Percentiles rank a stretch among this genome's conserved stretches.
These are phyloP conservation scores for Starmerella riodocensis DNA, from an alignment of 805 yeast genomes.

Conservation along the genomic window DNA sequence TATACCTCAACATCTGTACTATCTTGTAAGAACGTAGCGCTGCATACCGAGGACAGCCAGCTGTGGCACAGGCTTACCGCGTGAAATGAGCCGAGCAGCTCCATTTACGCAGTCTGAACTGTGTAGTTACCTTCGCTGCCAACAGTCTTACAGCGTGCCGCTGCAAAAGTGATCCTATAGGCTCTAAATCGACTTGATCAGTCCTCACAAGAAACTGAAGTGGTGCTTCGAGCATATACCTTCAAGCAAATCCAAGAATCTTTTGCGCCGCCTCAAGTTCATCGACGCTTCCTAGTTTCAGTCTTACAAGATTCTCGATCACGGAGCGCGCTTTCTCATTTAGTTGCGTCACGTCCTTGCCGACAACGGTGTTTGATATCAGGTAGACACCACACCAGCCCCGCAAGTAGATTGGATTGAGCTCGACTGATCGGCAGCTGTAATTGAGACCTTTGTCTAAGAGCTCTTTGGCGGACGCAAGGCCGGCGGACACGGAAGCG, in stretches of 20 bases:
- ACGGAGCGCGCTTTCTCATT: conserved; percentile 29
- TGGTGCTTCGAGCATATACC: too few relatives aligned
- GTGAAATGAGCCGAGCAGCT: too few relatives aligned
- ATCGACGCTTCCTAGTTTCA: conserved; percentile 24
- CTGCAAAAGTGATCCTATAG: too few relatives aligned
- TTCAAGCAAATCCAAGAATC: conserved; percentile 1
- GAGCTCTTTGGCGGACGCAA: conserved; percentile 16
- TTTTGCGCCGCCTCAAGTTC: conserved; percentile 32
- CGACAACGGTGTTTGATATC: conserved; percentile 5
- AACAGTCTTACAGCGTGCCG: too few relatives aligned
- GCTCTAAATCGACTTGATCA: too few relatives aligned
- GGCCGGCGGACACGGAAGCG: conserved; percentile 11
- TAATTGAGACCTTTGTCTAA: conserved; percentile 29
- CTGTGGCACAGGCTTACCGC: too few relatives aligned
- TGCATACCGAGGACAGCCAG: too few relatives aligned
- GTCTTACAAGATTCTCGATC: conserved; percentile 29
- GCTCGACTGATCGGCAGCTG: conserved; percentile 60
- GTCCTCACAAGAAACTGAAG: too few relatives aligned
- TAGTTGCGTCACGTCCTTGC: conserved; percentile 22
- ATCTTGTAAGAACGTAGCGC: too few relatives aligned
- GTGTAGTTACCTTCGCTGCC: too few relatives aligned
- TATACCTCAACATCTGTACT: too few relatives aligned
- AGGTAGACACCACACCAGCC: conserved; percentile 61
- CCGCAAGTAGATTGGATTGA: conserved; percentile 52
- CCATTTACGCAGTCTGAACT: too few relatives aligned